Evolutionary conservation across 345 rosid species (phyloP), one percentile per base, ranked within the genome.

Genomic region (Pistacia vera): DNA sequence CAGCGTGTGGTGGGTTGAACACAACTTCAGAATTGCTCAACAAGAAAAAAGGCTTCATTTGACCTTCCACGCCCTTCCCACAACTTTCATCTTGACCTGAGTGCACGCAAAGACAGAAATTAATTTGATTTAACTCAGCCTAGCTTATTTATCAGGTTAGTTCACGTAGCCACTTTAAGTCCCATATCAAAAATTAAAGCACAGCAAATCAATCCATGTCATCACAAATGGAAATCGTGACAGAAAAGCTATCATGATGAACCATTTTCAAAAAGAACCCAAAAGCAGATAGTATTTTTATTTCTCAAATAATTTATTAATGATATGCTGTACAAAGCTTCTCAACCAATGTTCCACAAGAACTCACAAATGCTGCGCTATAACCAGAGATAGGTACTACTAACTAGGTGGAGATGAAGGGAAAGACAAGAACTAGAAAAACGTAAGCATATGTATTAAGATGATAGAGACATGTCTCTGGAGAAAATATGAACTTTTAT

Each of bases 11-110:
- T 38, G 61, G 69, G 62, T 74, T 71, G 41, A 72, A 69, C 46
- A 77, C 78, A 22, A 66, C 54, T 63, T 84, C 82, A 12, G 86
- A 61, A 71, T 78, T 62, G 60, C 74, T 66, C 25, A 76, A 74
- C 70, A 81, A 25, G 63, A 83, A 79, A 62, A 79, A 57, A 18
- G 88, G 84, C 64, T 72, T 84, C 75, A 73, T 79, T 74, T 78
- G 82, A n/a, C 81, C 88, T 65, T 70, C 83, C 38, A 13, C 56
- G 20, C 81, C 79, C 77, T 75, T 79, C 66, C 80, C 73, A 13
- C 77, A 72, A 73, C 74, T 70, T 75, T 75, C 88, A 85, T 81
- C 85, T 62, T 77, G 78, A 79, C 83, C 86, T 84, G 74, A 58
- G 73, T 20, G 46, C 56, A 71, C 10, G 28, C 60, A 38, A 20